Evolutionary conservation across 176 grass and related monocot species (phyloP), one percentile per base, ranked within the genome.

Genomic region (Phragmites australis): DNA sequence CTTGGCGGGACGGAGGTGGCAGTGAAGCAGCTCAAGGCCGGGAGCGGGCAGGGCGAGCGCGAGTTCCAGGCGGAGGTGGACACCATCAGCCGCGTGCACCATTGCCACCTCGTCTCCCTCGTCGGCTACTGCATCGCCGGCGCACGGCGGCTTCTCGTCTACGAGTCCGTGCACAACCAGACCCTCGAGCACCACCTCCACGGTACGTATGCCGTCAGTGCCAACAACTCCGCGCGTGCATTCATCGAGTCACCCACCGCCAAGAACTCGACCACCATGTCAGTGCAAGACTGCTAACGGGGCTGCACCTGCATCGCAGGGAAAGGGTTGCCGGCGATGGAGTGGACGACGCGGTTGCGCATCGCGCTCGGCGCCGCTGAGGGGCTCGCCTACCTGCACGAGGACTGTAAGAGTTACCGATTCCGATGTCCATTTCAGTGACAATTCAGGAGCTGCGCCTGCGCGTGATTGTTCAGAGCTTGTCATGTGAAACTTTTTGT

Each of bases 161-260:
- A 92, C 43, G 83, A 88, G 60, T 92, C 80, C 66, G 86, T 92
- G 21, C 68, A 82, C 27, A 92, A 88, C 86, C 44, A 31, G 5
- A 92, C 90, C n/a, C 90, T 92, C 26, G 90, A 92, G 42, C 66
- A 88, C 76, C 90, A 86, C 86, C 86, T 92, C 54, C 86, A 88
- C 46, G 90, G 88, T 86, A 62, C 11, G 3, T 29, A 10, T n/a
- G n/a, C n/a, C n/a, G n/a, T n/a, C n/a, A n/a, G n/a, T n/a, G n/a
- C n/a, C n/a, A n/a, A n/a, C n/a, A n/a, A n/a, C n/a, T n/a, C n/a
- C n/a, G n/a, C n/a, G n/a, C n/a, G n/a, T n/a, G n/a, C n/a, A n/a
- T n/a, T n/a, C n/a, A n/a, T n/a, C n/a, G n/a, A n/a, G n/a, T n/a
- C n/a, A n/a, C n/a, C n/a, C n/a, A n/a, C n/a, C 12, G 9, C 14